Evolutionary conservation across 208 protist genomes (phyloP).

Genomic region (Phytomonas serpens): DNA sequence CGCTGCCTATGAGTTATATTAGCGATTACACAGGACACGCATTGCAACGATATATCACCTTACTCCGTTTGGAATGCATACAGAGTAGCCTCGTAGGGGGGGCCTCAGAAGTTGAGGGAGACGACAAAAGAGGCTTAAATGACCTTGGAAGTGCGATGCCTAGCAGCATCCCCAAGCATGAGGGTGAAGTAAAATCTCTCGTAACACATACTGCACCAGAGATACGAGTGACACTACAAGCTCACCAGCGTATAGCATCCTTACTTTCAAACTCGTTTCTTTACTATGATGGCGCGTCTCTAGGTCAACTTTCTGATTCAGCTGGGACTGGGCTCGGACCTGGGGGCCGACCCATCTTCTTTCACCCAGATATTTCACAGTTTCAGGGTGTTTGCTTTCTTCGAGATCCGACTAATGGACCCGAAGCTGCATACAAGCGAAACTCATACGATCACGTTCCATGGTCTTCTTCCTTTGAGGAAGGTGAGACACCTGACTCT

Average conservation of each 20-base stretch:
- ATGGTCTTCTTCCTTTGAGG: not conserved
- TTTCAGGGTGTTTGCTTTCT: not conserved
- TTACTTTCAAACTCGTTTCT: not conserved
- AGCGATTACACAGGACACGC: not conserved
- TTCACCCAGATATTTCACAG: not conserved
- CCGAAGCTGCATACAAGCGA: not conserved
- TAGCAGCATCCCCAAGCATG: not conserved
- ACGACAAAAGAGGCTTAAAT: not conserved
- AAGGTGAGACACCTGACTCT: not conserved
- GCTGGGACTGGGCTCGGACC: not conserved
- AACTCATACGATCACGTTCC: not conserved
- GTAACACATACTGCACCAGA: not conserved
- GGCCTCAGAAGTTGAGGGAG: not conserved
- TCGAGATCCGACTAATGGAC: not conserved
- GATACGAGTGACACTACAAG: not conserved
- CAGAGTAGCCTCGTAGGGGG: not conserved
- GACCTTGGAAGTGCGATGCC: not conserved
- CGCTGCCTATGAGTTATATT: not conserved
- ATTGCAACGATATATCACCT: not conserved
- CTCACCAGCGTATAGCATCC: not conserved
- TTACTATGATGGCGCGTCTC: not conserved
- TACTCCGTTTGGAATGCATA: not conserved
- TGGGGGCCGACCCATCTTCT: not conserved
- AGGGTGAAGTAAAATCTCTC: not conserved
- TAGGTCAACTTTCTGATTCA: not conserved